Conservation (phyloP, 805 yeast genomes). For the Metschnikowia anglica region DNA sequence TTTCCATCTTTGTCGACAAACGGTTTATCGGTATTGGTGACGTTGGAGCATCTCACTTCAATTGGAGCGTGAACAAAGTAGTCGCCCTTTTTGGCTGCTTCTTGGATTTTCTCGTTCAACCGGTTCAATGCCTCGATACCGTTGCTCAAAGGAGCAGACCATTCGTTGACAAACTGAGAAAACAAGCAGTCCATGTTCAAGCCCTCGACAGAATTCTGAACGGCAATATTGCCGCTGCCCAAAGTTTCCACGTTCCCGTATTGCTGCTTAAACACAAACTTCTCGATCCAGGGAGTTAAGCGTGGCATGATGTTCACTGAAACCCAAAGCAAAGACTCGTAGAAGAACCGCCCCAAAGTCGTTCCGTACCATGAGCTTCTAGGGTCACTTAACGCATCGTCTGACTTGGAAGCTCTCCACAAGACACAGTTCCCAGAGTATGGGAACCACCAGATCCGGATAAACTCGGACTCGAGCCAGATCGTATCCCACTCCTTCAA, state of each 20-base stretch:
- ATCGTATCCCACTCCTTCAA: slow-evolving; percentile 70
- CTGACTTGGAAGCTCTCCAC: slow-evolving; percentile 86
- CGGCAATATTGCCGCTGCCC: slow-evolving; percentile 61
- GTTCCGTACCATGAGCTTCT: slow-evolving; percentile 86
- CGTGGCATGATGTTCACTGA: slow-evolving; percentile 72
- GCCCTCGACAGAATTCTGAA: slow-evolving; percentile 80
- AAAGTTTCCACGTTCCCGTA: slow-evolving; percentile 73
- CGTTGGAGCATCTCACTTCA: slow-evolving; percentile 91
- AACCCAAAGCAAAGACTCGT: slow-evolving; percentile 75
- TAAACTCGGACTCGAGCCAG: slow-evolving; percentile 89
- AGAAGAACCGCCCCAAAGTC: slow-evolving; percentile 69
- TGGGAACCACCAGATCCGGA: slow-evolving; percentile 98
- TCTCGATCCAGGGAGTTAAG: slow-evolving; percentile 81
- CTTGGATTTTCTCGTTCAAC: slow-evolving; percentile 59
- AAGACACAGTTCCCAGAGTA: slow-evolving; percentile 80
- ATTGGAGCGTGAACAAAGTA: slow-evolving; percentile 93
- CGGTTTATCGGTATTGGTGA: slow-evolving; percentile 50
- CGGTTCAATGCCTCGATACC: slow-evolving; percentile 71
- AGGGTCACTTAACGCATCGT: slow-evolving; percentile 60
- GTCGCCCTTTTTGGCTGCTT: slow-evolving; percentile 58
- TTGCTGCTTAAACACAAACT: slow-evolving; percentile 80
- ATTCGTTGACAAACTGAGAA: slow-evolving; percentile 91
- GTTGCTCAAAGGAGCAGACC: slow-evolving; percentile 87
- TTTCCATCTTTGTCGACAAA: slow-evolving; percentile 35
- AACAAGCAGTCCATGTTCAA: slow-evolving; percentile 94